Base-by-base conservation (phyloP, 495 filamentous ascomycete genomes). In the Podospora pseudopauciseta region DNA sequence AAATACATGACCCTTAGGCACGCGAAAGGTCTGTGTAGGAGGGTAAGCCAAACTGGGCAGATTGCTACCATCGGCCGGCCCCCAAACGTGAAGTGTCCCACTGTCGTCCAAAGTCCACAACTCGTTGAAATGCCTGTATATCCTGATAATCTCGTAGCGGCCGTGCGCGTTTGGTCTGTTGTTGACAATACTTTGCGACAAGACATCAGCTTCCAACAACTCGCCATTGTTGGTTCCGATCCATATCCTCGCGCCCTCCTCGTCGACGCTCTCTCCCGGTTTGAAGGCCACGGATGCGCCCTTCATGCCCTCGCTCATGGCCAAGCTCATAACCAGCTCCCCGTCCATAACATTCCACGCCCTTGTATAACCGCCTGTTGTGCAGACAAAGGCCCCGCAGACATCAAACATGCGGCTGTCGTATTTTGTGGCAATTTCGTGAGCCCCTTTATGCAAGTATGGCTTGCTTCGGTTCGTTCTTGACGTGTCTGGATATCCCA, bases 61-160 rank as follows among this genome's bases (percentile, higher is more conserved):
- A 1, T 93, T 92, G 13, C 84, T 84, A 58, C 88, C 86, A 76
- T 94, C 92, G 4, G 30, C 32, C 27, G 93, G 89, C 7, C 86
- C 85, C 95, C 95, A 99, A 23, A 98, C 86, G 67, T 92, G 87
- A 23, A 99, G 82, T 54, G 90, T 92, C 15, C 95, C 95, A 70
- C 91, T 88, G 67, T 97, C 93, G 78, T 98, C 96, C 16, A 98
- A 72, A 2, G 93, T 93, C 95, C 95, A 99, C 82, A 99, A 88
- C 70, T 96, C 90, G 71, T 92, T 91, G 68, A 87, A 89, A 78
- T 94, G 89, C 62, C 94, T 88, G 68, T 90, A 87, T 20, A 99
- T 97, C 75, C 90, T 93, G 67, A 94, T 87, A 66, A 99, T 86
- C 72, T 97, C 92, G 60, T 89, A 83, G 39, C 93, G 88, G 1